Evolutionary conservation across 140 eudicot species (phyloP).

Genomic region (Ambrosia hybrid): DNA sequence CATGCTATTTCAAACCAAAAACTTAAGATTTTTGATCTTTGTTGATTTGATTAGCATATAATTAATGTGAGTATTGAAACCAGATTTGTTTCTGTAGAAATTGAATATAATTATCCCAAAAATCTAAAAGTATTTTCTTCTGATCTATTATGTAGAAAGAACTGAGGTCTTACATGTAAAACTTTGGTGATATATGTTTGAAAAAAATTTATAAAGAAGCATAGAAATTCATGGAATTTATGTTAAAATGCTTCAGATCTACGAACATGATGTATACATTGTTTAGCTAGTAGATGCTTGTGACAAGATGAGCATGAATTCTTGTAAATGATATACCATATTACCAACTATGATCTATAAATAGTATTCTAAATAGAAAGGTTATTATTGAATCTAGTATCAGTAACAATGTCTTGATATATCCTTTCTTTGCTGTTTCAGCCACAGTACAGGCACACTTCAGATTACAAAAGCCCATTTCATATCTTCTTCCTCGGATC

Average conservation of each 20-base stretch:
- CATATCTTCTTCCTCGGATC: constrained; percentile 65
- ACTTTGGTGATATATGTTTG: too few relatives aligned
- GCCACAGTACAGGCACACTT: constrained; percentile 69
- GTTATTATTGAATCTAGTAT: background rate
- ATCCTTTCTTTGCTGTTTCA: constrained; percentile 29
- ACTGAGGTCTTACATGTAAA: background rate
- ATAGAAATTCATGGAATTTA: too few relatives aligned
- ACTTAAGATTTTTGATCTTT: background rate
- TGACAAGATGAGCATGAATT: background rate
- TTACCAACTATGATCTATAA: background rate
- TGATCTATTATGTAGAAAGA: too few relatives aligned
- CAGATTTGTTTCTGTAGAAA: background rate
- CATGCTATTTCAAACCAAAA: too few relatives aligned
- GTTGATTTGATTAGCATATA: background rate
- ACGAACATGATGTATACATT: too few relatives aligned
- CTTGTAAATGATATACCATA: background rate
- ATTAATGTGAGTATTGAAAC: too few relatives aligned
- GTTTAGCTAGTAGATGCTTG: too few relatives aligned
- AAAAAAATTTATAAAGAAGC: too few relatives aligned
- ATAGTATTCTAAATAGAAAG: background rate
- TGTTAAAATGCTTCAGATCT: too few relatives aligned
- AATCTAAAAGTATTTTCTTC: constrained; percentile 7
- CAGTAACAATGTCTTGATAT: background rate
- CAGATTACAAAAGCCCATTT: constrained; percentile 64
- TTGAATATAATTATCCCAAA: background rate